Evolutionary conservation across 164 flowering plant species (phyloP).

Genomic region (Cinnamomum chago): DNA sequence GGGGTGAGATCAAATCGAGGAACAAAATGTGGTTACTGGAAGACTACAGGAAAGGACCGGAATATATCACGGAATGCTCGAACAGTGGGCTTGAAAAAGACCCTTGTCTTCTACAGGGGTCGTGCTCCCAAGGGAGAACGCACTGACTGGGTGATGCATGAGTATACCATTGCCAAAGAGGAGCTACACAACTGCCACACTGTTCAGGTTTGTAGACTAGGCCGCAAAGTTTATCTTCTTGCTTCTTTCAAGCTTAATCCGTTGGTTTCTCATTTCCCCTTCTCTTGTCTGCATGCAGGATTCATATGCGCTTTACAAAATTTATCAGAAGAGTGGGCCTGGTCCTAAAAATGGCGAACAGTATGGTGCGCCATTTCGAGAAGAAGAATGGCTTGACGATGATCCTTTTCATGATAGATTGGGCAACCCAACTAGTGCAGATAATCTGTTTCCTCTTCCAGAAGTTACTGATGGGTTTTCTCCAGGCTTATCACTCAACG

Average conservation of each 20-base stretch:
- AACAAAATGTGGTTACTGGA: constrained; percentile 85
- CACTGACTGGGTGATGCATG: constrained; percentile 99
- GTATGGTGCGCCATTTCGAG: constrained; percentile 87
- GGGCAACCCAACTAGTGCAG: constrained; percentile 8
- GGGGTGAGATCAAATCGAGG: constrained; percentile 79
- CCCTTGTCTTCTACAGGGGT: constrained; percentile 75
- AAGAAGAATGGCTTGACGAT: constrained; percentile 88
- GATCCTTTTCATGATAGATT: constrained; percentile 12
- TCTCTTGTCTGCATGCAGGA: constrained; percentile 36
- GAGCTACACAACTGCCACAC: constrained; percentile 72
- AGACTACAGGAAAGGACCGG: constrained; percentile 95
- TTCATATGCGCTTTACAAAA: constrained; percentile 76
- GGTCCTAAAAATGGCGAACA: constrained; percentile 99
- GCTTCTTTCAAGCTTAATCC: neutral
- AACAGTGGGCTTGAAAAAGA: constrained; percentile 75
- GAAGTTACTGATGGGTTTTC: constrained; percentile 12
- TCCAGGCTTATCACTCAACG: neutral
- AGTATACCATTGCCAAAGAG: constrained; percentile 77
- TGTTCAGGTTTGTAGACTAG: constrained; percentile 36
- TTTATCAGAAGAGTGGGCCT: constrained; percentile 86
- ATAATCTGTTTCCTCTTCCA: constrained; percentile 6
- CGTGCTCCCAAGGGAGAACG: constrained; percentile 82
- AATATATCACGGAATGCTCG: constrained; percentile 45
- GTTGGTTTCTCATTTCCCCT: neutral
- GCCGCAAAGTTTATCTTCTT: neutral